These are phyloP conservation scores for Iris pallida DNA, from an alignment of 116 monocot genomes.

Conservation along the genomic window DNA sequence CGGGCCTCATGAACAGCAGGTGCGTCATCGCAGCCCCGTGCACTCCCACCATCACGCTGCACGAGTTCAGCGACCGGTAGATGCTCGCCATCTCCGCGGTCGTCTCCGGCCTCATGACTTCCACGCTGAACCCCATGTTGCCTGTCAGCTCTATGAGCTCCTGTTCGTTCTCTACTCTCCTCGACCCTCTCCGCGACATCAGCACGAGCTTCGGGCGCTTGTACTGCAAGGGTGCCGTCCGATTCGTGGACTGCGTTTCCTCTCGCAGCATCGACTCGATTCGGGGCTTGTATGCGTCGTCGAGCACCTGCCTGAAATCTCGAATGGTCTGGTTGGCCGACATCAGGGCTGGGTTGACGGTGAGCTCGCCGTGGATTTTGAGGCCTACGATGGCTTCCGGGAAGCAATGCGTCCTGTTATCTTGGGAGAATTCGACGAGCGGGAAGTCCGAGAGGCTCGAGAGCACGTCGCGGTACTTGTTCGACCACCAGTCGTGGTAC, in stretches of 20 bases:
- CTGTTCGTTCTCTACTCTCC: slow-evolving; percentile 55
- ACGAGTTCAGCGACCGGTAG: slow-evolving; percentile 31
- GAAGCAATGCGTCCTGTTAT: slow-evolving; percentile 70
- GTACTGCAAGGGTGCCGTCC: neutral
- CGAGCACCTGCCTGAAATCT: slow-evolving; percentile 46
- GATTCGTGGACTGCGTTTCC: neutral
- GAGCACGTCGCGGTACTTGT: slow-evolving; percentile 52
- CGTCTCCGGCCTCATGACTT: slow-evolving; percentile 31
- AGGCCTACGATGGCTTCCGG: slow-evolving; percentile 53
- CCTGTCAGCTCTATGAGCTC: slow-evolving; percentile 27
- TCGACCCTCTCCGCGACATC: slow-evolving; percentile 45
- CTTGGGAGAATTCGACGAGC: slow-evolving; percentile 41
- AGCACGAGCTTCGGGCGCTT: slow-evolving; percentile 39
- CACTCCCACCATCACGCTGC: slow-evolving; percentile 61
- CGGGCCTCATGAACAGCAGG: slow-evolving; percentile 62
- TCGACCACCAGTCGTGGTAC: slow-evolving; percentile 59
- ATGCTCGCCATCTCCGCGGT: slow-evolving; percentile 29
- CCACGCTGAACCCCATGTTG: slow-evolving; percentile 51
- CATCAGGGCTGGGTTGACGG: slow-evolving; percentile 29
- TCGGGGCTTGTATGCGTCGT: slow-evolving; percentile 28
- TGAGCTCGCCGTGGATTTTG: slow-evolving; percentile 50
- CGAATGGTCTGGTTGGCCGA: slow-evolving; percentile 21
- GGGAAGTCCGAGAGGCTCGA: slow-evolving; percentile 41
- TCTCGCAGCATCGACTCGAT: slow-evolving; percentile 3
- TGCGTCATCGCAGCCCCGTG: slow-evolving; percentile 72